phyloP scores from a whole-genome alignment of 768 basidiomycete genomes.

The Leccinum arenicola region DNA sequence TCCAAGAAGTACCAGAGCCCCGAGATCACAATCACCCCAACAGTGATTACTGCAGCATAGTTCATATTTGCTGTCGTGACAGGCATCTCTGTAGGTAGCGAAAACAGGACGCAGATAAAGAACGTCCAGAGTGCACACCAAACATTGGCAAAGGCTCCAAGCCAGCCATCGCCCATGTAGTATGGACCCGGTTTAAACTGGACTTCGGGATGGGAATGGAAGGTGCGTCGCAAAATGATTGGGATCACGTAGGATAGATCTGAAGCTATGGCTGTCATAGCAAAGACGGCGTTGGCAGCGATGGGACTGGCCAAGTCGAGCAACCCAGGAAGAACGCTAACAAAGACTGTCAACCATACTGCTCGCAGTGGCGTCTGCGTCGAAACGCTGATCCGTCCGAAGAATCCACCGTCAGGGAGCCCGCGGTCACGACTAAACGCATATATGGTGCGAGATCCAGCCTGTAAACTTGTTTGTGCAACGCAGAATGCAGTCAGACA shows the following conservation, averaged over 20 bases:
- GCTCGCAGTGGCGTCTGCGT: constrained; percentile 57
- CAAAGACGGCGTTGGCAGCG: constrained; percentile 57
- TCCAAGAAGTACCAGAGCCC: constrained; percentile 53
- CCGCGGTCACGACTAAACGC: constrained; percentile 55
- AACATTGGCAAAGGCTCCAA: constrained; percentile 44
- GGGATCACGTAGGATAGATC: constrained; percentile 61
- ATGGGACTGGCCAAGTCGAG: constrained; percentile 51
- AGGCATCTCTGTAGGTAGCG: constrained; percentile 48
- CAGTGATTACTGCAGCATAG: constrained; percentile 40
- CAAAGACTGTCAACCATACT: constrained; percentile 49
- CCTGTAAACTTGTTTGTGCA: constrained; percentile 49
- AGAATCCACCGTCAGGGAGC: constrained; percentile 57
- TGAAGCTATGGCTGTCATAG: constrained; percentile 49
- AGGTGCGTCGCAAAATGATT: constrained; percentile 49
- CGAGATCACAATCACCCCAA: constrained; percentile 20
- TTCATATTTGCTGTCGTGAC: constrained; percentile 51
- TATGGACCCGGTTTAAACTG: constrained; percentile 59
- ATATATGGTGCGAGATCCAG: constrained; percentile 55
- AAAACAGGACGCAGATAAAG: constrained; percentile 47
- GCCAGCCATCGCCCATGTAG: constrained; percentile 51
- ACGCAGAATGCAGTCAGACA: constrained; percentile 65
- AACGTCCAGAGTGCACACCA: constrained; percentile 45
- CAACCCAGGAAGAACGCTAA: constrained; percentile 43
- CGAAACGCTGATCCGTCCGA: constrained; percentile 43
- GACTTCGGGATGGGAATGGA: constrained; percentile 55